Evolutionary conservation across 164 flowering plant species (phyloP).

Genomic region (Stephania yunnanensis): DNA sequence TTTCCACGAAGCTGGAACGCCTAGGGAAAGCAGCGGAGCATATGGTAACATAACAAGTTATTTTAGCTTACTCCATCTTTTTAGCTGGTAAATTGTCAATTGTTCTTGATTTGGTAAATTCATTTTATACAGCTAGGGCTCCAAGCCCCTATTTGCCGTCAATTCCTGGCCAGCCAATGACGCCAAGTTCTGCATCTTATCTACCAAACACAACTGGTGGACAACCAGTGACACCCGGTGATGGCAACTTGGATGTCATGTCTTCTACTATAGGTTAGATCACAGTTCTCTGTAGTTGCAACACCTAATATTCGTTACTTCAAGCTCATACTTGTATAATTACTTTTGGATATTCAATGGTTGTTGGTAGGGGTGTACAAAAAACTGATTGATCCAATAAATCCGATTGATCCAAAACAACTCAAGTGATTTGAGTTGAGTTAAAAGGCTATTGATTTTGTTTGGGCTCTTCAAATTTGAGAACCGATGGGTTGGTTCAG

Average conservation of each 20-base stretch:
- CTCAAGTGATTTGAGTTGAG: too few species aligned
- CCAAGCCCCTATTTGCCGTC: conserved; percentile 96
- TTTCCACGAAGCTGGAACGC: conserved; percentile 92
- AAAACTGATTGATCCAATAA: too few species aligned
- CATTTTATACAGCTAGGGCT: conserved; percentile 62
- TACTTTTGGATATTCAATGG: background rate
- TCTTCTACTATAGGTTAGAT: conserved; percentile 74
- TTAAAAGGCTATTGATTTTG: too few species aligned
- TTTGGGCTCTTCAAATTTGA: too few species aligned
- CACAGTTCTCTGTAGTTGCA: background rate
- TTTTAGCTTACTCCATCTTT: background rate
- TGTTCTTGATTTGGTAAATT: background rate
- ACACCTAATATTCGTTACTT: background rate
- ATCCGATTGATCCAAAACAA: too few species aligned
- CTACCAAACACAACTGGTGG: conserved; percentile 98
- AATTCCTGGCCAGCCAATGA: conserved; percentile 97
- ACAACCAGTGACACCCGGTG: conserved; percentile 99
- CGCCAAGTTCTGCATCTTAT: conserved; percentile 80
- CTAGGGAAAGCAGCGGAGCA: conserved; percentile 69
- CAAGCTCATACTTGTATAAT: background rate
- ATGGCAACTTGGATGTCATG: conserved; percentile 89
- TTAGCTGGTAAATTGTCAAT: background rate
- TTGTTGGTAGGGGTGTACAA: too few species aligned
- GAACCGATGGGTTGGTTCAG: too few species aligned
- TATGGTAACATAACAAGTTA: conserved; percentile 50